A percentile compares a stretch with the other conserved stretches of the same genome.
These are phyloP conservation scores for Hypoxylon sp. DNA, from an alignment of 2,329 filamentous ascomycete genomes.

Conservation along the genomic window DNA sequence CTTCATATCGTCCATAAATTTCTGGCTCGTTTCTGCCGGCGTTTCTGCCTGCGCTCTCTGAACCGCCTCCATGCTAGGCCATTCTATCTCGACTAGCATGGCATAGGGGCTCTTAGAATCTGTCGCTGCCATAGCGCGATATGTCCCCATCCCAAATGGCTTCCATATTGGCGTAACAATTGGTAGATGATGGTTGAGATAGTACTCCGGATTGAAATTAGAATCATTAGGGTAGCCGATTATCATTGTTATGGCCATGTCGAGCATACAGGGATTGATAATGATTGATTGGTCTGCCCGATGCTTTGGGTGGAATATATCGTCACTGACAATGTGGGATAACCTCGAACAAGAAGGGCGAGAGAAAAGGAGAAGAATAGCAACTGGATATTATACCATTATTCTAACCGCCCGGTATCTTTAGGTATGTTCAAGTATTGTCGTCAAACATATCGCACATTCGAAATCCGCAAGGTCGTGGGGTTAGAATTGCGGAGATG, in stretches of 20 bases:
- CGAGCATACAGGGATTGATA: neutral
- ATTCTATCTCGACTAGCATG: conserved; percentile 40
- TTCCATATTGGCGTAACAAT: conserved; percentile 34
- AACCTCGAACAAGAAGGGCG: neutral
- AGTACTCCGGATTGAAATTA: conserved; percentile 42
- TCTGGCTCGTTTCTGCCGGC: conserved; percentile 25
- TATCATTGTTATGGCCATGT: conserved; percentile 41
- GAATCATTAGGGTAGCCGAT: conserved; percentile 40
- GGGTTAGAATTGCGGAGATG: neutral
- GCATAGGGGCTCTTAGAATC: conserved; percentile 34
- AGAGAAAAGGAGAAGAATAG: neutral
- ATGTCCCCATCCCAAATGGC: conserved; percentile 31
- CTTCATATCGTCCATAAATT: conserved; percentile 41
- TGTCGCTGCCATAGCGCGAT: conserved; percentile 31
- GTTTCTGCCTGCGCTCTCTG: conserved; percentile 31
- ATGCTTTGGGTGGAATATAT: neutral
- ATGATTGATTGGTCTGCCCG: neutral
- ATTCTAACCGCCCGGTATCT: neutral
- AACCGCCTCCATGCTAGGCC: conserved; percentile 38
- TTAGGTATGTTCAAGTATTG: neutral
- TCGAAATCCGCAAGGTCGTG: neutral
- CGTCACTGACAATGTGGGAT: neutral
- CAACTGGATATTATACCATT: conserved; percentile 12
- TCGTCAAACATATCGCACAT: neutral
- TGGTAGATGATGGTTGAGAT: conserved; percentile 39